These are phyloP conservation scores for Lactuca saligna DNA, from an alignment of 129 eudicot genomes.

Conservation along the genomic window DNA sequence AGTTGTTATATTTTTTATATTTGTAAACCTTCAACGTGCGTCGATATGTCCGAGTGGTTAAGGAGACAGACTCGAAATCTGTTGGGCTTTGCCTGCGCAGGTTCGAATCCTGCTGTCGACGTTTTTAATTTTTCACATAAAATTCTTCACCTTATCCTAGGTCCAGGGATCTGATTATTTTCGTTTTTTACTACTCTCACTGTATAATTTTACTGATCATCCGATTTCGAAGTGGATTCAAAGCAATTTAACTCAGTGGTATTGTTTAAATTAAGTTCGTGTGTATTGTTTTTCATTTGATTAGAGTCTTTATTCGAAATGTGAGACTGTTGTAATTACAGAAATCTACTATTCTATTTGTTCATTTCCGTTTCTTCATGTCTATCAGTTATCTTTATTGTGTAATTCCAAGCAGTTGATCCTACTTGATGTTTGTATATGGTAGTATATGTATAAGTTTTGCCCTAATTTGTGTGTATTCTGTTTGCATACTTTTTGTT, in stretches of 20 bases:
- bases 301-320: not conserved
- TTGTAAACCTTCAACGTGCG: not conserved
- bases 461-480: not conserved
- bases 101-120: conserved; percentile 98
- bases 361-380: not conserved
- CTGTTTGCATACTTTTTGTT: not conserved
- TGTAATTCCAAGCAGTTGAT: not conserved
- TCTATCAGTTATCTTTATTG: not conserved
- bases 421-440: conserved; percentile 3
- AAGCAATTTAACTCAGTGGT: not conserved
- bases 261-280: too few species aligned
- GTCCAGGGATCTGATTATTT: too few species aligned
- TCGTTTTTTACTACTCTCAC: conserved; percentile 8
- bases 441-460: not conserved
- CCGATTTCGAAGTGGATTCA: not conserved
- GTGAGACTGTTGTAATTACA: not conserved
- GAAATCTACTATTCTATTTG: not conserved
- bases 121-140: conserved; percentile 9
- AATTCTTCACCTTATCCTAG: too few species aligned
- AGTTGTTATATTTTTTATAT: too few species aligned
- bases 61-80: conserved; percentile 99
- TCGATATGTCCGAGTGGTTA: conserved; percentile 98
- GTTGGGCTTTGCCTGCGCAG: conserved; percentile 98
- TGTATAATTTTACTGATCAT: not conserved
- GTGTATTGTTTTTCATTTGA: not conserved